Evolutionary conservation across 345 rosid species (phyloP), one percentile per base, ranked within the genome.

Genomic region (Syzygium aqueum): DNA sequence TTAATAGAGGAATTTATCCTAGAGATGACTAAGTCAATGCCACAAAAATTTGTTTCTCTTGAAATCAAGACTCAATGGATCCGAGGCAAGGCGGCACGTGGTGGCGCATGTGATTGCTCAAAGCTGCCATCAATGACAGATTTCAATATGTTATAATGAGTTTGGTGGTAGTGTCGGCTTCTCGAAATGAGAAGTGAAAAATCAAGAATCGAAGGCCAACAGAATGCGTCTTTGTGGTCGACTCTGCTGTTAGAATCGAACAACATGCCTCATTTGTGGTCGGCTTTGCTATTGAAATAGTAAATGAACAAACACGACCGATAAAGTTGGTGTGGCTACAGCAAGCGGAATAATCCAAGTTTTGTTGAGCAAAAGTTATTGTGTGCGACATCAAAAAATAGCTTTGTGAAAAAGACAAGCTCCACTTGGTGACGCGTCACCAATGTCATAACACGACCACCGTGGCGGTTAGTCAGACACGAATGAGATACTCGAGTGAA

Each of bases 371-470:
- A 11, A 2, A 59, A n/a, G 28, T 11, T 59, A 59, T 7, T 3
- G 1, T 25, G 16, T 7, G 28, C 2, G 4, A 25, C 0, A 0
- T 57, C 2, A 5, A 57, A 57, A 57, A 25, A 25, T 57, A 25
- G 14, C 3, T 57, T n/a, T 13, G 5, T 57, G 15, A 2, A 57
- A 25, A 57, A 57, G 65, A 57, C 11, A 59, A 11, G 65, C 65
- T 59, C 8, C 10, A 59, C 30, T 59, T 59, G 65, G 30, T 11
- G 15, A 59, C 3, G 15, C 28, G 0, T 0, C 16, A 1, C 1
- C 0, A 0, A 11, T 0, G 16, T 27, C 16, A 0, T 27, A 25
- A 59, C 65, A 59, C 30, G 15, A 25, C 30, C 8, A 59, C 8
- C 3, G 0, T 59, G 30, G 28, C 13, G 13, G 16, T 59, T 59